Conservation (phyloP, 805 yeast genomes). For the Spathaspora arborariae region DNA sequence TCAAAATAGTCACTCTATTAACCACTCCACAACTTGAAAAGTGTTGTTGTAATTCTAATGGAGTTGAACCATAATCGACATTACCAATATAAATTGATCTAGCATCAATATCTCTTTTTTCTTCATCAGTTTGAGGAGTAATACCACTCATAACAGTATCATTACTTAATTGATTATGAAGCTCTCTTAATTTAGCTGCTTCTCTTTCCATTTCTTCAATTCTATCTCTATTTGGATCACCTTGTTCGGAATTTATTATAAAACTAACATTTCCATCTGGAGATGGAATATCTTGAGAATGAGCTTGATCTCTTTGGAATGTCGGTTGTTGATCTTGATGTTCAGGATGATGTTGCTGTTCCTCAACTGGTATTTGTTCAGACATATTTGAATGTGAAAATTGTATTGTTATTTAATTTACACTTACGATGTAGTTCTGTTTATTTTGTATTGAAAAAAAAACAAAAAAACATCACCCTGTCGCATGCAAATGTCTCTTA, state of each 20-base stretch:
- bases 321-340: conserved; percentile 2
- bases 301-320: background rate
- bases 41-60: conserved; percentile 73
- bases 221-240: conserved; percentile 11
- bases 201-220: conserved; percentile 59
- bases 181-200: conserved; percentile 55
- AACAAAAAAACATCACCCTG: background rate
- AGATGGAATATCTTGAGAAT: background rate
- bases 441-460: background rate
- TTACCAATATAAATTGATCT: conserved; percentile 80
- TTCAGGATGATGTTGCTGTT: conserved; percentile 11
- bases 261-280: conserved; percentile 1
- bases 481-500: no score
- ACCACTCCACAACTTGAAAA: conserved; percentile 70
- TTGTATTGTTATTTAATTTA: background rate
- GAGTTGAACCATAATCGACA: conserved; percentile 76
- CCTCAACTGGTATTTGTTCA: conserved; percentile 25
- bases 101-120: conserved; percentile 66
- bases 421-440: background rate
- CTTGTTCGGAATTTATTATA: background rate
- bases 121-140: conserved; percentile 20
- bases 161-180: conserved; percentile 39
- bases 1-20: conserved; percentile 73
- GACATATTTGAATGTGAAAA: conserved; percentile 27
- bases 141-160: conserved; percentile 7